Evolutionary conservation across 257 asterid genomes (phyloP).

Genomic region (Solanum sejunctum): DNA sequence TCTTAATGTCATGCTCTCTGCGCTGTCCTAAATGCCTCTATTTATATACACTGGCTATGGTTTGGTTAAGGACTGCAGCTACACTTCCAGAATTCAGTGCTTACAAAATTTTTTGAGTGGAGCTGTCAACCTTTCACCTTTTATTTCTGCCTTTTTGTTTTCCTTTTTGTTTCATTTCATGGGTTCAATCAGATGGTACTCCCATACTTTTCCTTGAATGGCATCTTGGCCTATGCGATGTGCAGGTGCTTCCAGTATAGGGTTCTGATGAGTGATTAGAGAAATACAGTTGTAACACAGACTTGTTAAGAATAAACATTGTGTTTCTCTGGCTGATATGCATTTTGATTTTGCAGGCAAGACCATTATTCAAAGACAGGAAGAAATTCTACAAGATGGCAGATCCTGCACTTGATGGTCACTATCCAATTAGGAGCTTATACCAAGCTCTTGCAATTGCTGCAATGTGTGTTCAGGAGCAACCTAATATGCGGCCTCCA

Average conservation of each 20-base stretch:
- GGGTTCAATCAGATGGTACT: background rate
- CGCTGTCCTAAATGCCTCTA: background rate
- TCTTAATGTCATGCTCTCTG: background rate
- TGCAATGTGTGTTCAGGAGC: slow-evolving; percentile 61
- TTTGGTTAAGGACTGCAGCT: background rate
- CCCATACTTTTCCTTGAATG: background rate
- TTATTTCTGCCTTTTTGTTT: background rate
- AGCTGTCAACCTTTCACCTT: background rate
- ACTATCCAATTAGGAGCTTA: slow-evolving; percentile 40
- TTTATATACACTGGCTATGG: background rate
- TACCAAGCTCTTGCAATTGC: slow-evolving; percentile 63
- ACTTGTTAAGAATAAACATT: background rate
- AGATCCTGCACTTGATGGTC: slow-evolving; percentile 49
- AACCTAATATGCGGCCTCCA: slow-evolving; percentile 39
- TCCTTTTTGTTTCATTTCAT: background rate
- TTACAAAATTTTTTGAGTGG: background rate
- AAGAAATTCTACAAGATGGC: slow-evolving; percentile 49
- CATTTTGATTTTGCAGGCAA: slow-evolving; percentile 28
- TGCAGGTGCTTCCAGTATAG: background rate
- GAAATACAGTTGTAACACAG: background rate
- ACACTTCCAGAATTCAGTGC: background rate
- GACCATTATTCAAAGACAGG: slow-evolving; percentile 55
- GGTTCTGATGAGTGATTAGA: background rate
- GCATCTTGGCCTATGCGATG: background rate
- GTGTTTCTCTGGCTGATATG: background rate